These are phyloP conservation scores for Colletotrichum filicis DNA, from an alignment of 2,329 filamentous ascomycete species.

Conservation along the genomic window DNA sequence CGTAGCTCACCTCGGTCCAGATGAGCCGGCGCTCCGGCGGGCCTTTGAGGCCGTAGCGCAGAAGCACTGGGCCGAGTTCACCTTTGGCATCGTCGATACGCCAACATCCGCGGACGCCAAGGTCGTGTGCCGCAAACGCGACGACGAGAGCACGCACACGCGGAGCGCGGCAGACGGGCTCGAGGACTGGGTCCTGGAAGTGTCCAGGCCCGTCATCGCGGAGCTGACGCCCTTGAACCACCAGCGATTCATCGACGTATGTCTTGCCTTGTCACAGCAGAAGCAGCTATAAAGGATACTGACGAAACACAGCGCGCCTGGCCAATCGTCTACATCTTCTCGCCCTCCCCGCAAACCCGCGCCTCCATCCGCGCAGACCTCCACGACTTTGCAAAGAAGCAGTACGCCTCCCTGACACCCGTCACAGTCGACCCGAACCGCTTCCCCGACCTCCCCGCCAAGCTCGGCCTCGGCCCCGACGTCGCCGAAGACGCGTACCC, in stretches of 20 bases:
- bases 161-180: constrained; percentile 38
- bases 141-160: constrained; percentile 42
- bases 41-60: constrained; percentile 41
- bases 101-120: constrained; percentile 32
- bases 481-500: constrained; percentile 38
- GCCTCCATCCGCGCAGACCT: constrained; percentile 43
- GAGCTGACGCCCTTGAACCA: constrained; percentile 47
- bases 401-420: constrained; percentile 48
- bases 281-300: neutral
- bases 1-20: constrained; percentile 41
- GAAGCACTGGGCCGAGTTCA: constrained; percentile 46
- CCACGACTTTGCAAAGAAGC: constrained; percentile 43
- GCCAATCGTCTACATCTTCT: constrained; percentile 52
- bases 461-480: constrained; percentile 48
- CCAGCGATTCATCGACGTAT: constrained; percentile 47
- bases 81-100: constrained; percentile 43
- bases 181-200: constrained; percentile 41
- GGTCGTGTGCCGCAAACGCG: constrained; percentile 44
- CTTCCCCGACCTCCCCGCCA: constrained; percentile 46
- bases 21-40: constrained; percentile 35
- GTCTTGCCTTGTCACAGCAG: constrained; percentile 20
- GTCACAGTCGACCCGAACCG: constrained; percentile 48
- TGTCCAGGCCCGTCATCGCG: constrained; percentile 43
- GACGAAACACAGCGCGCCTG: constrained; percentile 42
- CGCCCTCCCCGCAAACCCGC: constrained; percentile 42